phyloP scores from a whole-genome alignment of 495 filamentous ascomycete species.

The Aspergillus haitiensis region DNA sequence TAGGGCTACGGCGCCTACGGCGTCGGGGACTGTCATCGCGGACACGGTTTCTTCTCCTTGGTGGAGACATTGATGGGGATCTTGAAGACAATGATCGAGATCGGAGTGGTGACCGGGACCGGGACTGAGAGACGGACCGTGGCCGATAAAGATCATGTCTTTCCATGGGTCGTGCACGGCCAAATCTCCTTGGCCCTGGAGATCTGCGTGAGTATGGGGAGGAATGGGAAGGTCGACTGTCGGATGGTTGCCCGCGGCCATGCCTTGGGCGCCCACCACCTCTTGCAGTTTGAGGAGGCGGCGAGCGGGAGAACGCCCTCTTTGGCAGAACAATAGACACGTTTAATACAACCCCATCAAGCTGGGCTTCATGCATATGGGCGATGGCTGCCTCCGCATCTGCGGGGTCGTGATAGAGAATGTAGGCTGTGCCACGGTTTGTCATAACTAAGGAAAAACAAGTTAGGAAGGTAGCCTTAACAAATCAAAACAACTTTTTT shows the following conservation, averaged over 20 bases:
- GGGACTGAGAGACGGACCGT: constrained; percentile 46
- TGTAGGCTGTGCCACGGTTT: constrained; percentile 93
- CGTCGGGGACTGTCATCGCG: constrained; percentile 36
- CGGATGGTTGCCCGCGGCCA: constrained; percentile 33
- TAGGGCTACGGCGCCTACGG: constrained; percentile 52
- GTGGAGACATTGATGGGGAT: constrained; percentile 35
- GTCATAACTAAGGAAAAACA: constrained; percentile 62
- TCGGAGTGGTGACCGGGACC: constrained; percentile 45
- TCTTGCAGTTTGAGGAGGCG: constrained; percentile 34
- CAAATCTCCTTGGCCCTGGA: constrained; percentile 41
- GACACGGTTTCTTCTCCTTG: constrained; percentile 32
- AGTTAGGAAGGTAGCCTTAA: constrained; percentile 9
- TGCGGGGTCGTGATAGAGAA: constrained; percentile 72
- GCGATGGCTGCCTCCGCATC: constrained; percentile 88
- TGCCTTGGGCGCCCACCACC: constrained; percentile 37
- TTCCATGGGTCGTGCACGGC: constrained; percentile 40
- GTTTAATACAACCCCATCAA: constrained; percentile 83
- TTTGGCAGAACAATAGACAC: constrained; percentile 94
- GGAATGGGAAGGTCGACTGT: constrained; percentile 29
- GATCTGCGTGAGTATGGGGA: constrained; percentile 32
- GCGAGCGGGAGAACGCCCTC: constrained; percentile 57
- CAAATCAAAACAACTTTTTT: background rate
- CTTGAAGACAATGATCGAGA: constrained; percentile 39
- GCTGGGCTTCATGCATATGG: constrained; percentile 96
- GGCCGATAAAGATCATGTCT: constrained; percentile 54